These are phyloP conservation scores for Pythium oligandrum DNA, from an alignment of 352 stramenopile genomes.

Conservation along the genomic window DNA sequence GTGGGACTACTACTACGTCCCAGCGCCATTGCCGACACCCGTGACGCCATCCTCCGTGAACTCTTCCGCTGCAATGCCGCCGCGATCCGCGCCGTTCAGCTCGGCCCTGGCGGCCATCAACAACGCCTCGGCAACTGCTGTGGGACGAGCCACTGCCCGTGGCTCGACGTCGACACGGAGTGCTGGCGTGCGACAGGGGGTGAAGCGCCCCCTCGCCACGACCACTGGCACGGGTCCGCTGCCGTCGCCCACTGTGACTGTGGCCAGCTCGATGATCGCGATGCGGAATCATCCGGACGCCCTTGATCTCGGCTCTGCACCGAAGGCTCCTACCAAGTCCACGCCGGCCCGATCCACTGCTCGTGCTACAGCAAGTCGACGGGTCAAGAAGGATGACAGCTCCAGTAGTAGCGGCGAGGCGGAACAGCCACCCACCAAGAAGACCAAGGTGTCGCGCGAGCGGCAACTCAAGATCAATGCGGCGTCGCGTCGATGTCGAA, in stretches of 20 bases:
- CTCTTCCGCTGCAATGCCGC: background rate
- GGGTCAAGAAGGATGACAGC: conserved; percentile 21
- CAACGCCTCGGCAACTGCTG: background rate
- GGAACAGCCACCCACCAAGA: conserved; percentile 37
- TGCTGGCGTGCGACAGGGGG: conserved; percentile 18
- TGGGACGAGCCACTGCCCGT: conserved; percentile 3
- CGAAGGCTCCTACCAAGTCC: background rate
- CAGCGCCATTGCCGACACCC: conserved; percentile 12
- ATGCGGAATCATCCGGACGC: conserved; percentile 35
- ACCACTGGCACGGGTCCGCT: conserved; percentile 13
- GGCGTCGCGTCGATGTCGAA: conserved; percentile 70
- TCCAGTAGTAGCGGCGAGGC: conserved; percentile 9
- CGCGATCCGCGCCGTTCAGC: background rate
- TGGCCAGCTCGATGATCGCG: conserved; percentile 66
- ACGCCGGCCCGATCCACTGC: conserved; percentile 1
- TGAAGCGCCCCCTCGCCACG: conserved; percentile 39
- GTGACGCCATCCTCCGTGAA: conserved; percentile 7
- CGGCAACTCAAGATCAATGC: conserved; percentile 87
- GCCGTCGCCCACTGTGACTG: conserved; percentile 38
- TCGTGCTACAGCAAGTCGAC: background rate
- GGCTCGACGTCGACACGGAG: background rate
- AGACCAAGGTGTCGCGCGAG: conserved; percentile 82
- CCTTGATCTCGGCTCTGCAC: background rate
- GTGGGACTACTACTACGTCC: conserved; percentile 47
- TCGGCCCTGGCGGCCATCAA: background rate